Conservation (phyloP, 2,329 filamentous ascomycete species). For the Lachnellula arida region DNA sequence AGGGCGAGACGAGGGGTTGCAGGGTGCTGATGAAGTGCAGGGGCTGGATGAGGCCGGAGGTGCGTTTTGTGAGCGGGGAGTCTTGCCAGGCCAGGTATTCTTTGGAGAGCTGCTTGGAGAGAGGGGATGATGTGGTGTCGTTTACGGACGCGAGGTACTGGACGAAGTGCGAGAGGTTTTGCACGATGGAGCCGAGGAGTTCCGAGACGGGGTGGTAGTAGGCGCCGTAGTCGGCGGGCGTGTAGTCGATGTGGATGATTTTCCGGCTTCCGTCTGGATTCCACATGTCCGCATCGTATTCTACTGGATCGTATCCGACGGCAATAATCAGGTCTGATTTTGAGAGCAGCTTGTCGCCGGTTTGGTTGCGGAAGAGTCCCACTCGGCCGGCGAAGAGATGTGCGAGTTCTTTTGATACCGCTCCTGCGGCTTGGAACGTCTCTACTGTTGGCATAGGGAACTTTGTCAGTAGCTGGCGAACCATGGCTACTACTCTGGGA, state of each 20-base stretch:
- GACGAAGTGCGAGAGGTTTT: conserved; percentile 8
- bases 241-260: conserved; percentile 43
- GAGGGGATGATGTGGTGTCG: background rate
- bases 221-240: conserved; percentile 29
- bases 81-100: conserved; percentile 9
- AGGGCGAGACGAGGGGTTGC: conserved; percentile 36
- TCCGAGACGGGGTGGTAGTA: conserved; percentile 16
- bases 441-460: conserved; percentile 44
- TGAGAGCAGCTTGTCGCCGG: conserved; percentile 41
- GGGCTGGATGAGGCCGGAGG: conserved; percentile 37
- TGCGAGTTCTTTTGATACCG: conserved; percentile 39
- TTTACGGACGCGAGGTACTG: conserved; percentile 1
- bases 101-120: conserved; percentile 4
- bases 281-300: conserved; percentile 44
- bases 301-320: conserved; percentile 43
- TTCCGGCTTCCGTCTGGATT: conserved; percentile 36
- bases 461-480: conserved; percentile 38
- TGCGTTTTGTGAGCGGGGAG: background rate
- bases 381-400: conserved; percentile 44
- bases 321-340: conserved; percentile 42
- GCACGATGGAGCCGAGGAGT: conserved; percentile 12
- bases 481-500: conserved; percentile 36
- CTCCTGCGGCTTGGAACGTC: conserved; percentile 46
- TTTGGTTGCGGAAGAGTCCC: conserved; percentile 45
- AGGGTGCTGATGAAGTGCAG: conserved; percentile 42